phyloP scores from a whole-genome alignment of 2,329 filamentous ascomycete species.

The Orbilia ellipsospora region DNA sequence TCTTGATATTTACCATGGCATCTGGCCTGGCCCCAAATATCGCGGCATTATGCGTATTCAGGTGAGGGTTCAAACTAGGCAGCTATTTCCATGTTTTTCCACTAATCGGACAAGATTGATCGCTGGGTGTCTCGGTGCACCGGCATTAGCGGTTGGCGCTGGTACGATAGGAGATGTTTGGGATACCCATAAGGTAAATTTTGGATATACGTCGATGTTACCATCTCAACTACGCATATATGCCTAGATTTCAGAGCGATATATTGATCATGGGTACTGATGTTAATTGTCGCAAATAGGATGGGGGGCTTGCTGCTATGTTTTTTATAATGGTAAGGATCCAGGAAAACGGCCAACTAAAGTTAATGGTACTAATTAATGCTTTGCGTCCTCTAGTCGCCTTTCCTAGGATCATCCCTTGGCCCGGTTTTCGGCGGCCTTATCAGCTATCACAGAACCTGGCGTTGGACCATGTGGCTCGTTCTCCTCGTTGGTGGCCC shows the following conservation, averaged over 20 bases:
- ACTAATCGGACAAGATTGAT: conserved; percentile 62
- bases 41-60: conserved; percentile 38
- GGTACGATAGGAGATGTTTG: conserved; percentile 68
- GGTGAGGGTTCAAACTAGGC: conserved; percentile 11
- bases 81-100: conserved; percentile 50
- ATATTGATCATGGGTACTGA: not conserved
- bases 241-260: not conserved
- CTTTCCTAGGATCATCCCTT: conserved; percentile 50
- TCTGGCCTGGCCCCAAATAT: conserved; percentile 58
- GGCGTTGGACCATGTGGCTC: conserved; percentile 79
- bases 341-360: not conserved
- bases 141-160: conserved; percentile 66
- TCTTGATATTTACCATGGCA: conserved; percentile 59
- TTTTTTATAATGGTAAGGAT: conserved; percentile 52
- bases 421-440: conserved; percentile 59
- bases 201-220: too few relatives aligned
- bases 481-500: conserved; percentile 74
- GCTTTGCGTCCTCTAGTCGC: conserved; percentile 9
- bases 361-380: conserved; percentile 4
- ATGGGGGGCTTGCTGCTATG: conserved; percentile 47
- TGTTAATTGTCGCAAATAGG: conserved; percentile 3
- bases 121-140: conserved; percentile 61
- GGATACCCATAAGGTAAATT: conserved; percentile 54
- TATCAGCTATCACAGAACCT: conserved; percentile 63
- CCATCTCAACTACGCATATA: not conserved